A percentile compares a stretch with the other conserved stretches of the same genome.
These are phyloP conservation scores for Cercophora samala DNA, from an alignment of 495 filamentous ascomycete species.

Conservation along the genomic window DNA sequence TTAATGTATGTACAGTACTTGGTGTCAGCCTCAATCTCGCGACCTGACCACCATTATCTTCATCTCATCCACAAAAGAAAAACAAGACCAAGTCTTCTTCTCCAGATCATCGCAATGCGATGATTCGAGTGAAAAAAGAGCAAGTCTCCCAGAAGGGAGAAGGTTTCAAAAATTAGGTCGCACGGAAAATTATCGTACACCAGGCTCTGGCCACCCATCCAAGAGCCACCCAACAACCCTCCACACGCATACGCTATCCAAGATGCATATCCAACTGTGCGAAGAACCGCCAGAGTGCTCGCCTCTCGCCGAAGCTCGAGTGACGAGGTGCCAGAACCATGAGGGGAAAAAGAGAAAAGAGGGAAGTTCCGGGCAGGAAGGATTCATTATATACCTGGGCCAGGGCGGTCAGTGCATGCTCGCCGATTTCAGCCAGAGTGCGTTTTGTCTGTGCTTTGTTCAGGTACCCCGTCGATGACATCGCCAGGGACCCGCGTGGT, in stretches of 20 bases:
- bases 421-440: neutral
- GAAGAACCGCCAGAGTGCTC: neutral
- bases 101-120: neutral
- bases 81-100: too few species aligned
- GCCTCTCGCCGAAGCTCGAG: neutral
- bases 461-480: neutral
- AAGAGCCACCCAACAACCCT: neutral
- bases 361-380: neutral
- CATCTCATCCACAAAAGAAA: too few species aligned
- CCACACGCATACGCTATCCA: neutral
- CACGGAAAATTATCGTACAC: neutral
- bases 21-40: too few species aligned
- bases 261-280: neutral
- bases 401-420: neutral
- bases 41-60: too few species aligned
- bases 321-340: neutral
- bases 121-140: neutral
- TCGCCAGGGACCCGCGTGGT: neutral
- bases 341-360: neutral
- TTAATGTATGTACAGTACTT: too few species aligned
- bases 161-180: conserved; percentile 1
- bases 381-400: neutral
- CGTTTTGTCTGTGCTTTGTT: neutral
- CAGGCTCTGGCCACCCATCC: neutral
- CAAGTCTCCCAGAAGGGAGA: neutral